Base-by-base conservation (phyloP, 2,329 filamentous ascomycete species). In the Pseudogymnoascus sp. region DNA sequence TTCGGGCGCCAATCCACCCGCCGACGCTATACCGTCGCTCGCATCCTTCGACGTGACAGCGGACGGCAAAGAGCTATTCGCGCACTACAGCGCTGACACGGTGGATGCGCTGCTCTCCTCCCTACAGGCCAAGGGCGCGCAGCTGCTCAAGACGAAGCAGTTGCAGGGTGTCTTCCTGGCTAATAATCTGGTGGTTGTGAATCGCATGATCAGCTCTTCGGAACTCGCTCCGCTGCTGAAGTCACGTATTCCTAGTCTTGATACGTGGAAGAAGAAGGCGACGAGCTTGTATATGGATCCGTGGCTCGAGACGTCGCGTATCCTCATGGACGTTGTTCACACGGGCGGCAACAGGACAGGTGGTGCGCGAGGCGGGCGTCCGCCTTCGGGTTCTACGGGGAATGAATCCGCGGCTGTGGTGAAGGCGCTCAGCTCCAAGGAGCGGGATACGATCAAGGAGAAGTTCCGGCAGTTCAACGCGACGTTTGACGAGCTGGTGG, bases 371-470 rank as follows among this genome's bases (percentile, higher is more conserved):
- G 8, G 21, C 1, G 21, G 40, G 0, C 86, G 92, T 15, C 90
- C 92, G 12, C 82, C 86, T 0, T 92, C 89, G 2, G 85, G 87
- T 7, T 85, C 85, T 27, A 84, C 83, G n/a, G 74, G 75, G 3
- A 61, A 66, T 21, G 92, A 97, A 74, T 94, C 90, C 1, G 86
- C 87, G 13, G 88, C 88, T 0, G 89, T 97, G 63, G 80, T 97
- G 64, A 96, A 96, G 74, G 84, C 84, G 0, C 79, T 97, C 2
- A 86, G 84, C 52, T 91, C 87, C 69, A 97, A 96, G 74, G 94
- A 99, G 72, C 95, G 93, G 74, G 94, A 99, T 72, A 87, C 87
- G 63, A 96, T 97, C 76, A 99, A 99, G 76, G 87, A 91, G 74
- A 97, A 97, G 75, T 99, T 97, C 75, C 86, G 89, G 69, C 85